Evolutionary conservation across 176 grass and related monocot species (phyloP), one percentile per base, ranked within the genome.

Genomic region (Carex myosuroides): DNA sequence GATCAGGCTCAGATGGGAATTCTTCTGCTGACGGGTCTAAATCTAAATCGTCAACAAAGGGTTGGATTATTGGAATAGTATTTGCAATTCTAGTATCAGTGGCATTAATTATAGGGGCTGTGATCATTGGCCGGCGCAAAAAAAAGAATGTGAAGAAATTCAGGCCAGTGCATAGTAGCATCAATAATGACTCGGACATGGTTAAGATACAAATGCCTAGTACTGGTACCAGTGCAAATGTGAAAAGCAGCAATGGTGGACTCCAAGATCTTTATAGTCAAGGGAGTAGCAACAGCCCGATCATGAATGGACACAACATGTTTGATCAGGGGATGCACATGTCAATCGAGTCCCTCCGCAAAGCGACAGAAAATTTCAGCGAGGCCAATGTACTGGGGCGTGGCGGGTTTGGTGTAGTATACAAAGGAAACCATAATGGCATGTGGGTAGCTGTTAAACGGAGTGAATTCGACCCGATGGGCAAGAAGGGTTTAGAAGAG

Each of bases 341-440:
- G 77, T 88, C 85, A 0, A 90, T 98, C 2, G 84, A 87, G 70
- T 87, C 87, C 7, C 81, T 98, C 6, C 82, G 82, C 48, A 93
- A 83, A 79, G 96, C 96, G 4, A 98, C 96, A 70, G 87, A 95
- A 79, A 93, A 92, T 83, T 98, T 98, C 87, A 90, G 84, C 22
- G 92, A 95, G 68, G 66, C 76, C 60, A 84, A 66, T 74, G 90
- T 93, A 64, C 86, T 98, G 81, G 96, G 96, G 46, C 94, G 80
- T 85, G 96, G 96, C 20, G 96, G 96, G 13, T 98, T 98, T 63
- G 96, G 96, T 42, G 83, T 98, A 44, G 96, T 98, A 62, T 98
- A 90, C 85, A 95, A 90, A 86, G 96, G 96, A 22, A 83, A 85
- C 26, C 91, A 83, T 46, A 91, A 92, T 90, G 96, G 91, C 11